phyloP scores from a whole-genome alignment of 129 eudicot genomes.

The Flaveria ramosissima region DNA sequence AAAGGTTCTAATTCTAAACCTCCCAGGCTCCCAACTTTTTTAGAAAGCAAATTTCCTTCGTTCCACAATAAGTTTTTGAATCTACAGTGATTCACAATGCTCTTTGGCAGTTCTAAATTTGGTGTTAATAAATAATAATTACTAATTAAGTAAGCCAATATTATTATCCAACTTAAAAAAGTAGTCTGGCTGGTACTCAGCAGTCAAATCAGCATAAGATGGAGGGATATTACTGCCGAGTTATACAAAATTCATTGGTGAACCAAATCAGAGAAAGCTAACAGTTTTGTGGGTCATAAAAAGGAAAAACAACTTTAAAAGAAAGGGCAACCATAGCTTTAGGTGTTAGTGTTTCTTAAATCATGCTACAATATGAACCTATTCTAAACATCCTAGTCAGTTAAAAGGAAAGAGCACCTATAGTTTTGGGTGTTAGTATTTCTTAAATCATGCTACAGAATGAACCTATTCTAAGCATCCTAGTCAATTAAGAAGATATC shows the following conservation, averaged over 20 bases:
- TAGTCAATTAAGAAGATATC: slow-evolving; percentile 5
- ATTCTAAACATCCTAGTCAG: not conserved
- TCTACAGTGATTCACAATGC: not conserved
- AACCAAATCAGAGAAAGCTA: slow-evolving; percentile 45
- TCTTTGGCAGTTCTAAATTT: not conserved
- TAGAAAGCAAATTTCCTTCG: not conserved
- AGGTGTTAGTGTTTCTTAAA: not conserved
- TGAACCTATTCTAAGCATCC: not conserved
- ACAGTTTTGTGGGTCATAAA: not conserved
- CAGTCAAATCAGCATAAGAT: slow-evolving; percentile 4
- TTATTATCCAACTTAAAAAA: slow-evolving; percentile 1
- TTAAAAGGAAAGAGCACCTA: not conserved
- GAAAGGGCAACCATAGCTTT: not conserved
- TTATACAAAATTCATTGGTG: too few relatives aligned
- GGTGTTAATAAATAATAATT: too few relatives aligned
- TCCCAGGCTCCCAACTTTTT: too few relatives aligned
- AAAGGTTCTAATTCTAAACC: not conserved
- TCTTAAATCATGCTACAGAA: slow-evolving; percentile 13
- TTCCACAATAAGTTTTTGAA: not conserved
- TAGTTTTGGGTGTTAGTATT: not conserved
- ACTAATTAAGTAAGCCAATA: not conserved
- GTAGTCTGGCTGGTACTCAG: not conserved
- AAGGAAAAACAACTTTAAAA: not conserved
- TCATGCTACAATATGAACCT: slow-evolving; percentile 13
- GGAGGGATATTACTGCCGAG: too few relatives aligned